Evolutionary conservation across 306 rosid genomes (phyloP), one percentile per base, ranked within the genome.

Genomic region (Acacia confusa): DNA sequence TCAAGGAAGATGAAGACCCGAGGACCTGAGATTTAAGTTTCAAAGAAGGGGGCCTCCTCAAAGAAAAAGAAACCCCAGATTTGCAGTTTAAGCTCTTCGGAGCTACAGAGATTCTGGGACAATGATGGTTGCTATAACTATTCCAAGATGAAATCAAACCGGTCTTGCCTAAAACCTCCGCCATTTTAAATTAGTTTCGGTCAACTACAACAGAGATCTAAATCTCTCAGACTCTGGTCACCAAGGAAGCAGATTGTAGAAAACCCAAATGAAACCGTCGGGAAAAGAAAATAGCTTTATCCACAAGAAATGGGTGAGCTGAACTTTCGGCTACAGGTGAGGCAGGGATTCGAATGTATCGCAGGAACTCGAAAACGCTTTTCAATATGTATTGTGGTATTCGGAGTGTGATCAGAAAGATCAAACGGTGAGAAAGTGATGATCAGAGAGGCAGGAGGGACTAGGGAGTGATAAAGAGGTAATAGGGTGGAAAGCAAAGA

Each of bases 91-190:
- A 82, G 41, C 50, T 75, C 70, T 82, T 85, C 0, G 91, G 83
- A 60, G 77, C 82, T 76, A 44, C 79, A 8, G 90, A 86, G 6
- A 78, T 63, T 63, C 63, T 77, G 47, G 75, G 84, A 52, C 32
- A 55, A 5, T 83, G 76, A 4, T 55, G 75, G 45, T 82, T 81
- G 57, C 15, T 61, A 57, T 40, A 17, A 12, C 63, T 77, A 65
- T 64, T 75, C 79, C 86, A 86, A 3, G 90, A 85, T 7, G 94
- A 82, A 76, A 92, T 75, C 80, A 90, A 19, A 74, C 81, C 76
- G 1, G 87, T 66, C 80, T 90, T 86, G 88, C 81, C 72, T 40
- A 92, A 81, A 78, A 84, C 79, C 47, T 84, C 89, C 1, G 94
- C 88, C 97, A 92, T 92, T 58, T n/a, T 4, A 12, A 22, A 45